phyloP scores from a whole-genome alignment of 106 monocot species.

The Iris macrosiphon region DNA sequence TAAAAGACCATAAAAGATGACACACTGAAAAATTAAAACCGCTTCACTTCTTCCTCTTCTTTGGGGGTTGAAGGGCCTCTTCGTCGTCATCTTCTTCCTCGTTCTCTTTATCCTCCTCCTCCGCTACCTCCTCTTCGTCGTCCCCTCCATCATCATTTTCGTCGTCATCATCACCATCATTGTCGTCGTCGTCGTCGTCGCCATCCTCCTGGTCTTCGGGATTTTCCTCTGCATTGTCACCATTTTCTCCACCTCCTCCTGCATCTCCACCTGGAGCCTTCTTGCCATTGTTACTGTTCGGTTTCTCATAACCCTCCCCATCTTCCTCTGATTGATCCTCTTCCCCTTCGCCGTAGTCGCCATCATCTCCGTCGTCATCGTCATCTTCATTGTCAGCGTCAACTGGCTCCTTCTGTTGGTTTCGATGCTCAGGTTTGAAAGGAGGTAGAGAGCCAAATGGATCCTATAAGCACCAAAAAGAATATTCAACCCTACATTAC shows the following conservation, averaged over 20 bases:
- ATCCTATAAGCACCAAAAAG: conserved; percentile 6
- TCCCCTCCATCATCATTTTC: conserved; percentile 9
- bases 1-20: not conserved
- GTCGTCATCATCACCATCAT: conserved; percentile 9
- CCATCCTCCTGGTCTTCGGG: conserved; percentile 9
- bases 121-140: not conserved
- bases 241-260: conserved; percentile 16
- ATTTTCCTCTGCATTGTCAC: conserved; percentile 16
- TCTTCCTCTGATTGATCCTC: conserved; percentile 11
- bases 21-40: not conserved
- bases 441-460: not conserved
- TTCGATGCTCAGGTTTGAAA: not conserved
- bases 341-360: conserved; percentile 11
- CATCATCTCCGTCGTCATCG: conserved; percentile 13
- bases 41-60: conserved; percentile 39
- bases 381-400: conserved; percentile 24
- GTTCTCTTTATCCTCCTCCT: conserved; percentile 1
- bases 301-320: conserved; percentile 14
- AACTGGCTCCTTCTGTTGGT: conserved; percentile 3
- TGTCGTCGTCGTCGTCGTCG: conserved; percentile 11
- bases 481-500: no score
- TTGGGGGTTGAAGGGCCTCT: conserved; percentile 19
- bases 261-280: conserved; percentile 8
- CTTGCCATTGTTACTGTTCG: conserved; percentile 10
- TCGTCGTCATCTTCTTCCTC: conserved; percentile 19